phyloP scores from a whole-genome alignment of 2,329 filamentous ascomycete genomes.

The Diplodia seriata region DNA sequence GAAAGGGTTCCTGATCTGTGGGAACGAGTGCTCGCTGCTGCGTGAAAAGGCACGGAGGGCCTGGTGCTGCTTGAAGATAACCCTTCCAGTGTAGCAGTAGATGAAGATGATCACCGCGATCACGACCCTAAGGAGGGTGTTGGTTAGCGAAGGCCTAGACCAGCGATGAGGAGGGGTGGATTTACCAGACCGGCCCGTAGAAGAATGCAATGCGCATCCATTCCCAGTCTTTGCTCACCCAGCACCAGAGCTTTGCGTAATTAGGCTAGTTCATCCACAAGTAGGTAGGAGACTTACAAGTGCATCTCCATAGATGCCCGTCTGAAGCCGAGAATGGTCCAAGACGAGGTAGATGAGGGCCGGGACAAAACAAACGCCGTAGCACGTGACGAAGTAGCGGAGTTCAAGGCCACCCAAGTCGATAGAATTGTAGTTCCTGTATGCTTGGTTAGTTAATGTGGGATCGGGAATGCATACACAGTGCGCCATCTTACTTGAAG shows the following conservation, averaged over 20 bases:
- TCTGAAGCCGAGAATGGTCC: slow-evolving; percentile 53
- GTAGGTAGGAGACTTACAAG: slow-evolving; percentile 52
- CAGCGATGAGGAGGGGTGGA: neutral
- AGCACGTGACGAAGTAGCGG: slow-evolving; percentile 72
- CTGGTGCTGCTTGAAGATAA: slow-evolving; percentile 72
- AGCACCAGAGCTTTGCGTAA: slow-evolving; percentile 73
- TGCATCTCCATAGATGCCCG: slow-evolving; percentile 75
- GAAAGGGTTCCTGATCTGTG: slow-evolving; percentile 54
- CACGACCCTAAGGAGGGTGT: slow-evolving; percentile 50
- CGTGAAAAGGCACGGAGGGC: slow-evolving; percentile 48
- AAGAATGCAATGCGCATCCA: slow-evolving; percentile 76
- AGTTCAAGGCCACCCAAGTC: slow-evolving; percentile 72
- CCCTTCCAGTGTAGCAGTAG: slow-evolving; percentile 69
- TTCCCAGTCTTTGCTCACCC: slow-evolving; percentile 72
- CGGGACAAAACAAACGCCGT: slow-evolving; percentile 74
- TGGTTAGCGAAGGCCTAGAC: neutral
- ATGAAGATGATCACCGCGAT: slow-evolving; percentile 69
- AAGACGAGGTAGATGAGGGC: slow-evolving; percentile 73
- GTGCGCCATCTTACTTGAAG: slow-evolving; percentile 55
- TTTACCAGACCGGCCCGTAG: slow-evolving; percentile 73
- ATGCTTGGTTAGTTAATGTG: neutral
- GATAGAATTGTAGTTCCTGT: slow-evolving; percentile 67
- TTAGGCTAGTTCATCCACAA: neutral
- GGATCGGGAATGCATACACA: neutral
- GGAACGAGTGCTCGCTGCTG: slow-evolving; percentile 26